Conservation (phyloP, 2,329 filamentous ascomycete species). For the Fusarium sp. region DNA sequence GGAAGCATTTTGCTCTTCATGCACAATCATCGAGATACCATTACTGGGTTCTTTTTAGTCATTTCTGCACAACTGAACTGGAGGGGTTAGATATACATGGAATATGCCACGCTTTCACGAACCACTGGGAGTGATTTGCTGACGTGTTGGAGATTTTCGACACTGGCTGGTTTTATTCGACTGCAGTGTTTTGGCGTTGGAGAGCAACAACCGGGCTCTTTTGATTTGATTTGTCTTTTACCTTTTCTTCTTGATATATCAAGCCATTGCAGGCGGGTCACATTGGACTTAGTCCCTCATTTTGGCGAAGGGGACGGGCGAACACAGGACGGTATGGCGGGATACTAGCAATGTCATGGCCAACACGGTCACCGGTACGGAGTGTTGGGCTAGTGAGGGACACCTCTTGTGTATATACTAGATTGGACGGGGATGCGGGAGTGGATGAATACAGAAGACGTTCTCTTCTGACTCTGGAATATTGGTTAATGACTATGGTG, state of each 20-base stretch:
- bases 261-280: slow-evolving; percentile 17
- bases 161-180: slow-evolving; percentile 24
- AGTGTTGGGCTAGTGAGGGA: slow-evolving; percentile 31
- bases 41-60: slow-evolving; percentile 28
- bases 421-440: slow-evolving; percentile 32
- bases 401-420: slow-evolving; percentile 43
- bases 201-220: slow-evolving; percentile 32
- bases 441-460: slow-evolving; percentile 42
- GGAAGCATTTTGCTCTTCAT: slow-evolving; percentile 37
- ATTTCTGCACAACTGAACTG: slow-evolving; percentile 25
- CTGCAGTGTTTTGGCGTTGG: slow-evolving; percentile 42
- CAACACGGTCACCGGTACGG: slow-evolving; percentile 26
- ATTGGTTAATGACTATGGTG: slow-evolving; percentile 30
- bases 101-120: slow-evolving; percentile 28
- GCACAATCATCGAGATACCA: slow-evolving; percentile 31
- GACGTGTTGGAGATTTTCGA: slow-evolving; percentile 38
- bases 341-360: slow-evolving; percentile 29
- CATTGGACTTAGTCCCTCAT: slow-evolving; percentile 11
- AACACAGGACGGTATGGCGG: slow-evolving; percentile 30
- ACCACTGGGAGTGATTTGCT: slow-evolving; percentile 30
- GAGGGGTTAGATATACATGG: slow-evolving; percentile 14
- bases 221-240: slow-evolving; percentile 25
- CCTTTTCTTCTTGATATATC: slow-evolving; percentile 19
- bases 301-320: slow-evolving; percentile 13
- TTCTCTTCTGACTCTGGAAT: slow-evolving; percentile 33